A percentile compares a stretch with the other conserved stretches of the same genome.
Evolutionary conservation across 495 filamentous ascomycete genomes (phyloP).

Genomic region (Tuber calosporum): DNA sequence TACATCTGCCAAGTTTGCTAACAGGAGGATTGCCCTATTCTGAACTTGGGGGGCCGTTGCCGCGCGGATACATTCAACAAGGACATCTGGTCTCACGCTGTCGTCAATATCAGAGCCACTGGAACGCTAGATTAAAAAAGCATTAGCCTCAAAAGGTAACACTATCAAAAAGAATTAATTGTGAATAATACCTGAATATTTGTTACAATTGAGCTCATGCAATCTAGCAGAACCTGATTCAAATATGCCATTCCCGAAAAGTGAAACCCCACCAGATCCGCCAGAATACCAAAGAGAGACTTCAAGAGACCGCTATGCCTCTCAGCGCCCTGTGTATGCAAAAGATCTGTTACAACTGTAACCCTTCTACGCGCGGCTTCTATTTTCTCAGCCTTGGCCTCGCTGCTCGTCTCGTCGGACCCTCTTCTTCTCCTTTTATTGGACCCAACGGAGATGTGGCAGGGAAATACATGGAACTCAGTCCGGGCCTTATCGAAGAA

Average conservation of each 20-base stretch:
- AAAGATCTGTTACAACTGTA: slow-evolving; percentile 79
- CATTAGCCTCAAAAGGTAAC: background rate
- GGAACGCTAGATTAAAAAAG: slow-evolving; percentile 23
- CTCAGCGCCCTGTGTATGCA: slow-evolving; percentile 67
- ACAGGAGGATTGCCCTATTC: slow-evolving; percentile 80
- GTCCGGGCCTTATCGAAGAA: slow-evolving; percentile 29
- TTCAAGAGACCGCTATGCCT: slow-evolving; percentile 64
- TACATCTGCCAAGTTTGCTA: slow-evolving; percentile 71
- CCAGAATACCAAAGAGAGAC: slow-evolving; percentile 70
- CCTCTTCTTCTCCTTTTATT: slow-evolving; percentile 21
- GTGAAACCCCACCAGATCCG: slow-evolving; percentile 75
- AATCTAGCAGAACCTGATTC: slow-evolving; percentile 67
- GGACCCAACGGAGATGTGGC: slow-evolving; percentile 3
- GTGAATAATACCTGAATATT: slow-evolving; percentile 50
- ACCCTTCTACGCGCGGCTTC: slow-evolving; percentile 61
- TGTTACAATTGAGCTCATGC: slow-evolving; percentile 70
- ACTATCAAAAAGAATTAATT: background rate
- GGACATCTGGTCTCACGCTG: slow-evolving; percentile 72
- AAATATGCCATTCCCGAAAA: slow-evolving; percentile 78
- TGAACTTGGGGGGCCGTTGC: slow-evolving; percentile 84
- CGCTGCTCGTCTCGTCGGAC: slow-evolving; percentile 42
- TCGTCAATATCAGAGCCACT: slow-evolving; percentile 61
- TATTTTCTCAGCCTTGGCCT: slow-evolving; percentile 49
- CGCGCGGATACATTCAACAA: slow-evolving; percentile 84
- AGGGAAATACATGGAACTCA: slow-evolving; percentile 18